Evolutionary conservation across 1,284 basidiomycete genomes (phyloP).

Genomic region (Sporisorium reilianum): DNA sequence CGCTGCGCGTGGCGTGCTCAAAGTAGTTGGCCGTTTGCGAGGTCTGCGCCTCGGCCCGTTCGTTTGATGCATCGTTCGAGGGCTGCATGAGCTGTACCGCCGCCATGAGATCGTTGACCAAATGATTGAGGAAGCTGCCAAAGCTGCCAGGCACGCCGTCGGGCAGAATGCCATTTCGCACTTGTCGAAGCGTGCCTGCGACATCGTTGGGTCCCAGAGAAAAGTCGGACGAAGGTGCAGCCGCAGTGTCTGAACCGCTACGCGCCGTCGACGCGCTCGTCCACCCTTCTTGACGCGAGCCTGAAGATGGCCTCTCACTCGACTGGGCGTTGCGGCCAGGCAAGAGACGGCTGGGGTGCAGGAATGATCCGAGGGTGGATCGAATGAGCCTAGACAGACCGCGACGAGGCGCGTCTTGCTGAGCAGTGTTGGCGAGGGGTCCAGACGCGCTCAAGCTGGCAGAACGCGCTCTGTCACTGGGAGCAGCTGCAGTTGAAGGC

Average conservation of each 20-base stretch:
- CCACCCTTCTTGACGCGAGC: conserved; percentile 12
- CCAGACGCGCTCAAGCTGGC: conserved; percentile 10
- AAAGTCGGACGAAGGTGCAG: conserved; percentile 17
- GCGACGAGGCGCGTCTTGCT: conserved; percentile 18
- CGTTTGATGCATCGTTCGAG: conserved; percentile 18
- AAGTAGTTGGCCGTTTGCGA: conserved; percentile 40
- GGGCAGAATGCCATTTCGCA: conserved; percentile 48
- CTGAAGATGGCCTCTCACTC: not conserved
- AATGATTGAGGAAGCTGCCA: conserved; percentile 59
- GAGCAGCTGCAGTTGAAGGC: not conserved
- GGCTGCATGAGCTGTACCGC: conserved; percentile 54
- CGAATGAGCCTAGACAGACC: conserved; percentile 33
- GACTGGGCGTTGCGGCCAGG: conserved; percentile 13
- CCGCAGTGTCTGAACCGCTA: not conserved
- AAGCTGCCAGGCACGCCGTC: conserved; percentile 60
- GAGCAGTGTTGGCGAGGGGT: conserved; percentile 1
- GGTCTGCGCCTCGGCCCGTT: conserved; percentile 17
- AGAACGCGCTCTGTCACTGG: conserved; percentile 8
- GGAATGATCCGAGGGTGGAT: conserved; percentile 28
- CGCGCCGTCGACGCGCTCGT: not conserved
- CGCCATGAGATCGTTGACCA: conserved; percentile 55
- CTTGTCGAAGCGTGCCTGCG: conserved; percentile 45
- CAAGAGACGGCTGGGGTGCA: conserved; percentile 41
- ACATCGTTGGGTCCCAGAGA: conserved; percentile 51
- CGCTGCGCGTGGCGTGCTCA: conserved; percentile 21